These are phyloP conservation scores for Geotrichum candidum DNA, from an alignment of 1,139 yeast species.

Conservation along the genomic window DNA sequence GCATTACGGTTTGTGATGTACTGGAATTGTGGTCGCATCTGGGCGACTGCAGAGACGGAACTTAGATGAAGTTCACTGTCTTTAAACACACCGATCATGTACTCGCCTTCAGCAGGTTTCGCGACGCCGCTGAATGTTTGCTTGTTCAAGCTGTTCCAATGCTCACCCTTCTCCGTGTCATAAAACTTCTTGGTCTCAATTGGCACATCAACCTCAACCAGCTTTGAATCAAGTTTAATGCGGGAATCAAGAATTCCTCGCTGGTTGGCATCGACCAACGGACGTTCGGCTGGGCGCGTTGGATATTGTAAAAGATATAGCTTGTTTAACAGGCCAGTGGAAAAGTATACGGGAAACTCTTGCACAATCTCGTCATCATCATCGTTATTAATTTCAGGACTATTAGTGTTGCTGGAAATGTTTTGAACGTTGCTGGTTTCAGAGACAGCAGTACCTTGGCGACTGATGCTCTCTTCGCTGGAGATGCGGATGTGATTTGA, in stretches of 20 bases:
- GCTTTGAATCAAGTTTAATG: conserved; percentile 54
- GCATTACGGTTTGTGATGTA: conserved; percentile 54
- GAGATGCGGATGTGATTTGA: background rate
- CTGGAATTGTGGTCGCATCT: conserved; percentile 73
- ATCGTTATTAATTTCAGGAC: background rate
- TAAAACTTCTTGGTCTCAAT: conserved; percentile 58
- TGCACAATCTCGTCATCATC: conserved; percentile 69
- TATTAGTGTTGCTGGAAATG: background rate
- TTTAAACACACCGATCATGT: conserved; percentile 48
- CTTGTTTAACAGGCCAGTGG: conserved; percentile 31
- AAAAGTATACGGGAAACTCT: conserved; percentile 61
- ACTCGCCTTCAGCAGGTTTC: conserved; percentile 47
- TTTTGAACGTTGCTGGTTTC: background rate
- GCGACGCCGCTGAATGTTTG: conserved; percentile 71
- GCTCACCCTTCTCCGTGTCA: conserved; percentile 55
- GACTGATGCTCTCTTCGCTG: background rate
- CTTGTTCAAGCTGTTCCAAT: conserved; percentile 53
- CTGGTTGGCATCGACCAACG: conserved; percentile 40
- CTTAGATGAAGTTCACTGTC: conserved; percentile 54
- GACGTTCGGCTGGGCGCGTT: conserved; percentile 52
- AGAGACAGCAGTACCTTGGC: background rate
- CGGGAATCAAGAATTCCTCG: conserved; percentile 46
- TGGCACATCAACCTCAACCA: conserved; percentile 68
- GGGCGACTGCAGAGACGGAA: conserved; percentile 65
- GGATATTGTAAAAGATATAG: conserved; percentile 63